These are phyloP conservation scores for Xerocomellus chrysenteron DNA, from an alignment of 768 basidiomycete species.

Conservation along the genomic window DNA sequence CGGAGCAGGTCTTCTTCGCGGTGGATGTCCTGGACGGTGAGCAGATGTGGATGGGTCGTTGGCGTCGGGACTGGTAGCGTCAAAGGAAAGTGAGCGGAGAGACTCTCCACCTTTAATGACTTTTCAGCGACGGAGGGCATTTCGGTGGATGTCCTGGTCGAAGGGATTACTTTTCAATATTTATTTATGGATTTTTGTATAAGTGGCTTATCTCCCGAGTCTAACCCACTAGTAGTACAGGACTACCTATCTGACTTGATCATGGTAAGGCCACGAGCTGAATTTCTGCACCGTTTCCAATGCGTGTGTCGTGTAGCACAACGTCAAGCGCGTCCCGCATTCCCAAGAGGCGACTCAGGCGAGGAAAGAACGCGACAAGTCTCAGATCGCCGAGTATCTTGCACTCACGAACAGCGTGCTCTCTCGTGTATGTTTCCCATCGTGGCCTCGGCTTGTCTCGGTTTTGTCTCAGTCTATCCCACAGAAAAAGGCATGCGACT, in stretches of 20 bases:
- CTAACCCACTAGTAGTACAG: no score
- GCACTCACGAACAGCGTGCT: conserved; percentile 63
- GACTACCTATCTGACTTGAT: not conserved
- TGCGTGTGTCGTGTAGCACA: conserved; percentile 49
- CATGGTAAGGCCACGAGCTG: conserved; percentile 26
- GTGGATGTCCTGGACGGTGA: conserved; percentile 72
- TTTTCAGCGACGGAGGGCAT: conserved; percentile 61
- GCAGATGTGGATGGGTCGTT: conserved; percentile 69
- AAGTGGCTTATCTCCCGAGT: conserved; percentile 1
- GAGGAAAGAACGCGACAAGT: conserved; percentile 64
- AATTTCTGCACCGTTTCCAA: not conserved
- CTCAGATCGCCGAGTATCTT: conserved; percentile 76
- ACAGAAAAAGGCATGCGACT: conserved; percentile 72
- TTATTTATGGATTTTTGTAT: not conserved
- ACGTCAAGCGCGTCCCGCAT: conserved; percentile 62
- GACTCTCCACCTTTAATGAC: conserved; percentile 46
- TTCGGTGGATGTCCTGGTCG: conserved; percentile 14
- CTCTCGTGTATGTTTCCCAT: conserved; percentile 48
- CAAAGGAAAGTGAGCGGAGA: conserved; percentile 72
- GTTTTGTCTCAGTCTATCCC: not conserved
- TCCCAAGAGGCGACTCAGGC: conserved; percentile 62
- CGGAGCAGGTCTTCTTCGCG: conserved; percentile 93
- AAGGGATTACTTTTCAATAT: conserved; percentile 1
- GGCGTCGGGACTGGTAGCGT: conserved; percentile 85
- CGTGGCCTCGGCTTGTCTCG: not conserved